phyloP scores from a whole-genome alignment of 768 basidiomycete genomes.

The Crassisporium funariophilum region DNA sequence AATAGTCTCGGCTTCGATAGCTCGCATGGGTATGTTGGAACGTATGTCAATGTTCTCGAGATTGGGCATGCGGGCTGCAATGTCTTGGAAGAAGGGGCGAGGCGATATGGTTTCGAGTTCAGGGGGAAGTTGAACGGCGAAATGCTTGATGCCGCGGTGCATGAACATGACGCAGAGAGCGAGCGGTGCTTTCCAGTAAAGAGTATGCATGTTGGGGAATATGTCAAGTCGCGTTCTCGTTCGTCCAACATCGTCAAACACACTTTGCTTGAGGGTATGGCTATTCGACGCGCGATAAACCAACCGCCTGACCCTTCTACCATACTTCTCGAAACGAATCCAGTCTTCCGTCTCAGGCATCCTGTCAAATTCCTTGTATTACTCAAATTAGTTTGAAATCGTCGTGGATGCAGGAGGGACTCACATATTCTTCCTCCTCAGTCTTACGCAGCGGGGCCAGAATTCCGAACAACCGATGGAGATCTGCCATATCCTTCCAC shows the following conservation, averaged over 20 bases:
- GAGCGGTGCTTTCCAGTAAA: conserved; percentile 46
- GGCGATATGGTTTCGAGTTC: conserved; percentile 19
- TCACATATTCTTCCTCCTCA: conserved; percentile 27
- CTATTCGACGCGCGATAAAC: conserved; percentile 18
- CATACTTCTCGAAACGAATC: conserved; percentile 56
- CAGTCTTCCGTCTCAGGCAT: conserved; percentile 52
- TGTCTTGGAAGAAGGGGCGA: conserved; percentile 32
- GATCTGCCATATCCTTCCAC: conserved; percentile 55
- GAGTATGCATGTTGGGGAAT: conserved; percentile 53
- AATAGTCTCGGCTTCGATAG: conserved; percentile 43
- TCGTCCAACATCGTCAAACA: conserved; percentile 58
- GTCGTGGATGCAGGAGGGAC: too few relatives aligned
- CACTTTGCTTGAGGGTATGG: conserved; percentile 31
- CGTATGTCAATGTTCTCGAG: conserved; percentile 50
- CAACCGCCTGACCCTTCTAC: conserved; percentile 47
- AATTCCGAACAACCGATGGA: conserved; percentile 46
- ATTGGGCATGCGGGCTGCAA: conserved; percentile 53
- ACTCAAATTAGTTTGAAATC: too few relatives aligned
- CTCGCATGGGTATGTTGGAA: conserved; percentile 38
- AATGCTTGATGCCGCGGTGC: conserved; percentile 49
- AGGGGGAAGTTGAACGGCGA: conserved; percentile 29
- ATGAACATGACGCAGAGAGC: conserved; percentile 53
- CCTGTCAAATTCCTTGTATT: conserved; percentile 47
- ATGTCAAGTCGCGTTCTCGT: conserved; percentile 55
- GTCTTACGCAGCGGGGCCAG: conserved; percentile 44